Evolutionary conservation across 805 yeast species (phyloP), one percentile per base, ranked within the genome.

Genomic region (Ogataea henricii): DNA sequence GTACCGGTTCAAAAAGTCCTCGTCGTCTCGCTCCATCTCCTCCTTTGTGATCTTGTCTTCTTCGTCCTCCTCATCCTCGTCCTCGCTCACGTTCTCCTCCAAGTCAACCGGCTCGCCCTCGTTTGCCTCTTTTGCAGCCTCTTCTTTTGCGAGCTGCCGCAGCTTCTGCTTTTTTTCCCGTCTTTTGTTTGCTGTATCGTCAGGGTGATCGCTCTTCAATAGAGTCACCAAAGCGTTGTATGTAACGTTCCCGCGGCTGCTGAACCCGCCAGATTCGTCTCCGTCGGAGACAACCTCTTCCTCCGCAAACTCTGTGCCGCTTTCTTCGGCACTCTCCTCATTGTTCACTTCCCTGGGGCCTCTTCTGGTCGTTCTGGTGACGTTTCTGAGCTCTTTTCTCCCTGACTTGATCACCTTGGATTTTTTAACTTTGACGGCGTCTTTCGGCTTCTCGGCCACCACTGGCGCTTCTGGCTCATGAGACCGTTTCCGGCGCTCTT

Each of bases 351-450:
- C 34, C n/a, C 34, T n/a, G 43, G 53, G 49, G 26, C 53, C 52
- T 59, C 81, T 69, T 54, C 74, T 66, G 1, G 80, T 68, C 3
- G 83, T 75, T 66, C 88, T 76, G 7, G 79, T 78, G 23, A 85
- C 78, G 2, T 71, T 70, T 64, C 94, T 74, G 59, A 81, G 59
- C 51, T 82, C 82, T 43, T 73, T 73, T 63, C 94, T 74, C 2
- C 92, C 94, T 52, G 64, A 70, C 55, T 76, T 75, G 10, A 35
- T 26, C 32, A 32, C 35, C 32, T 38, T 43, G 8, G 42, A 17
- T 26, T 39, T 39, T 25, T 39, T 39, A 17, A 20, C n/a, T 13
- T 8, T 10, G 23, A 8, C 17, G 16, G 54, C 18, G 40, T 47
- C 56, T 34, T 53, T 54, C 40, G 40, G 43, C 29, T 47, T 46